phyloP scores from a whole-genome alignment of 805 yeast genomes.

The Saccharomycopsis capsularis region DNA sequence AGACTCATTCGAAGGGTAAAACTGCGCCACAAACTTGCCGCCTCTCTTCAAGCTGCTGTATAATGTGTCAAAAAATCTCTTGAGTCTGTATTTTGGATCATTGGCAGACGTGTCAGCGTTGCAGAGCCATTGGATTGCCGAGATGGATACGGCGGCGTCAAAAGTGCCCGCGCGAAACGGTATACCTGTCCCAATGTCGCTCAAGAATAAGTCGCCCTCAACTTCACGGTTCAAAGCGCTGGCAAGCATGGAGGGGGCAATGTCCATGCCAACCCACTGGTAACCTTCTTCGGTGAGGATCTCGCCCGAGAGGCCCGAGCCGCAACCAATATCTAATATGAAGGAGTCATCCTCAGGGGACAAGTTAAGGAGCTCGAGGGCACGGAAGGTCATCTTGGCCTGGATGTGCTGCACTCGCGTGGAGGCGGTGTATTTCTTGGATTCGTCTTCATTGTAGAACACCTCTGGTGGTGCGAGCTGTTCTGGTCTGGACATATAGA shows the following conservation, averaged over 20 bases:
- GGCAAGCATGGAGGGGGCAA: conserved; percentile 92
- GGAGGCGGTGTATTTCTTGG: conserved; percentile 82
- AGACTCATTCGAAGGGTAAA: conserved; percentile 85
- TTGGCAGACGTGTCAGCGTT: conserved; percentile 81
- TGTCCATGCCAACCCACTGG: conserved; percentile 94
- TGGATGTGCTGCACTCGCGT: conserved; percentile 98
- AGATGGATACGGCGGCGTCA: conserved; percentile 92
- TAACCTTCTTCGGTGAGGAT: conserved; percentile 91
- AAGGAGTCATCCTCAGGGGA: conserved; percentile 57
- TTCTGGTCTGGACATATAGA: conserved; percentile 98
- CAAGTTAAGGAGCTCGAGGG: conserved; percentile 77
- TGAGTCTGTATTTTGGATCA: conserved; percentile 77
- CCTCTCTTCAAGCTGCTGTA: conserved; percentile 86
- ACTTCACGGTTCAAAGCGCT: conserved; percentile 87
- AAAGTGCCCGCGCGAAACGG: conserved; percentile 95
- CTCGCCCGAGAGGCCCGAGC: conserved; percentile 94
- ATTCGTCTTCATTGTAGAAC: conserved; percentile 86
- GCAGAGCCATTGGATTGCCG: conserved; percentile 97
- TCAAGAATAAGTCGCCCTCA: conserved; percentile 86
- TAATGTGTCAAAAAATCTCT: conserved; percentile 79
- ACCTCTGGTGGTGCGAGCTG: conserved; percentile 95
- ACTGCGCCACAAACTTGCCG: conserved; percentile 96
- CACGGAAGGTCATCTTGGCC: conserved; percentile 94
- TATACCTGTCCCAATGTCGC: conserved; percentile 89
- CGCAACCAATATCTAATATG: conserved; percentile 91